Conservation (phyloP, 2,329 filamentous ascomycete genomes). For the Pleomassaria siparia region DNA sequence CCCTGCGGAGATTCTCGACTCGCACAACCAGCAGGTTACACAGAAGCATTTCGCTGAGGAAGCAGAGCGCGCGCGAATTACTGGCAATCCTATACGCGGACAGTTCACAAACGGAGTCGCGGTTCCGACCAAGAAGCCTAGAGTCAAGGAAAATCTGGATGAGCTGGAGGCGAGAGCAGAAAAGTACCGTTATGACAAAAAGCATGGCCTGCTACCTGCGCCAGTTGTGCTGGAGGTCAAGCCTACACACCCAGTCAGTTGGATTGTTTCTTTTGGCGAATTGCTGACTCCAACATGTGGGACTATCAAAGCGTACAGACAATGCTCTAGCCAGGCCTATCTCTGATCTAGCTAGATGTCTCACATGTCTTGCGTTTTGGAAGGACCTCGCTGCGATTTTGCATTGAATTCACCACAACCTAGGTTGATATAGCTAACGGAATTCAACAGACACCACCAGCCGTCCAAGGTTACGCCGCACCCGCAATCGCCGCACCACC, state of each 20-base stretch:
- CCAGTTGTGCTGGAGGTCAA: conserved; percentile 51
- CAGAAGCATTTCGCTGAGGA: conserved; percentile 84
- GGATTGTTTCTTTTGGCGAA: background rate
- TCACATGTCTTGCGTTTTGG: no score
- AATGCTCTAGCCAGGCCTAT: no score
- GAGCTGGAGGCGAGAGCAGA: conserved; percentile 80
- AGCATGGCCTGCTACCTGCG: conserved; percentile 45
- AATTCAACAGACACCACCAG: conserved; percentile 21
- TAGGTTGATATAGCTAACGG: background rate
- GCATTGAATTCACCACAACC: background rate
- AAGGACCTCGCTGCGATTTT: no score
- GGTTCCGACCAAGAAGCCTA: conserved; percentile 59
- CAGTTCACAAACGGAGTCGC: conserved; percentile 41
- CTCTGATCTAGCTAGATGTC: no score
- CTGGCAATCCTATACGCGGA: conserved; percentile 75
- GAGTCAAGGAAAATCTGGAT: conserved; percentile 70
- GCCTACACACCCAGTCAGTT: conserved; percentile 48
- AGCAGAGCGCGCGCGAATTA: conserved; percentile 76
- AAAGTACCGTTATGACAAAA: conserved; percentile 40
- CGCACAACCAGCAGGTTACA: conserved; percentile 84
- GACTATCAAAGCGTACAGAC: no score
- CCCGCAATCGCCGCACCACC: conserved; percentile 12
- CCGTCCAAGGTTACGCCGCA: conserved; percentile 21
- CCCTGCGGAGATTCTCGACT: conserved; percentile 77
- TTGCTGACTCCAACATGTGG: no score